Conservation (phyloP, 2,329 filamentous ascomycete genomes). For the Botrytis medusae region DNA sequence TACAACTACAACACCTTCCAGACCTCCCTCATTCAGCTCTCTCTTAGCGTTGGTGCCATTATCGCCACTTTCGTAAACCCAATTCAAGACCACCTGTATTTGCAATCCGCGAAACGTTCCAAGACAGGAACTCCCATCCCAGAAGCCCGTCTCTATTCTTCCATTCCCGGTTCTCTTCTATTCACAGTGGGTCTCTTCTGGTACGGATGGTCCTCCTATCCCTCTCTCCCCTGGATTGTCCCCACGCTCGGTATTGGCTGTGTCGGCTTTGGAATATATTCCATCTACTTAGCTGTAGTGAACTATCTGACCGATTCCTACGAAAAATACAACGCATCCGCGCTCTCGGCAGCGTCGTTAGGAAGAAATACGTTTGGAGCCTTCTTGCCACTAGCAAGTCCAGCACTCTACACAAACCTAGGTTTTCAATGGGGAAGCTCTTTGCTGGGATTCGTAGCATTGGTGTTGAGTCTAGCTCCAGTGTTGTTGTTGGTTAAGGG, state of each 20-base stretch:
- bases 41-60: constrained; percentile 22
- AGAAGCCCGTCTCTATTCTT: constrained; percentile 76
- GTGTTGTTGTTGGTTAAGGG: constrained; percentile 46
- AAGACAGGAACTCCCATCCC: constrained; percentile 44
- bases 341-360: constrained; percentile 2
- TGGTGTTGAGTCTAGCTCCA: constrained; percentile 26
- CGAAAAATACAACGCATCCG: constrained; percentile 13
- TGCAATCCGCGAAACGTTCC: constrained; percentile 18
- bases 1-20: constrained; percentile 60
- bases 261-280: constrained; percentile 9
- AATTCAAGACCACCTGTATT: constrained; percentile 21
- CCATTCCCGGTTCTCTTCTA: constrained; percentile 69
- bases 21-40: constrained; percentile 35
- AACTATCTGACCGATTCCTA: constrained; percentile 18
- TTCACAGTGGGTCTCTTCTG: constrained; percentile 77
- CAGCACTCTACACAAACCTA: constrained; percentile 1
- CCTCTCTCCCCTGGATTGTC: constrained; percentile 14
- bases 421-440: constrained; percentile 18
- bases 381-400: constrained; percentile 11
- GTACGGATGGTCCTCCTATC: constrained; percentile 51
- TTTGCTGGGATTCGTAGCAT: constrained; percentile 9
- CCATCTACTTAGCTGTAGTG: constrained; percentile 7
- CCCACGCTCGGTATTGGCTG: background rate
- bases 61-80: constrained; percentile 22
- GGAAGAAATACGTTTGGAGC: constrained; percentile 6